Evolutionary conservation across 495 filamentous ascomycete genomes (phyloP).

Genomic region (Penicillium waksmanii): DNA sequence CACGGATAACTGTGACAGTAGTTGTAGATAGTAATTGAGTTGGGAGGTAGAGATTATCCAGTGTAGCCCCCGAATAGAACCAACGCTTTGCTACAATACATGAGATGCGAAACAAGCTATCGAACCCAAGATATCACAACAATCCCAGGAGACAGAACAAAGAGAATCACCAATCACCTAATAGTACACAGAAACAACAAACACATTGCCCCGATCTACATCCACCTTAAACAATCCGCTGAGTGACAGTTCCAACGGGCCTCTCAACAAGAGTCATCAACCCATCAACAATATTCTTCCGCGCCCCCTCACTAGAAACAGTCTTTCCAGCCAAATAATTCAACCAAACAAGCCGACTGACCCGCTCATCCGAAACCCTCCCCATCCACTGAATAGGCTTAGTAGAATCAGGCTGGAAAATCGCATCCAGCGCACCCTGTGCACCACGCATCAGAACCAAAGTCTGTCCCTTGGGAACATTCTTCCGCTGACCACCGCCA

Average conservation of each 20-base stretch:
- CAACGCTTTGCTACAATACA: conserved; percentile 5
- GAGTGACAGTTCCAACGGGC: conserved; percentile 82
- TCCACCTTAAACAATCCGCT: conserved; percentile 60
- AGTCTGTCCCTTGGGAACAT: conserved; percentile 74
- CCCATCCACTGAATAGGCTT: conserved; percentile 61
- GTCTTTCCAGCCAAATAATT: conserved; percentile 86
- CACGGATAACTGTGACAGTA: no score
- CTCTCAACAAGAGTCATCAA: conserved; percentile 86
- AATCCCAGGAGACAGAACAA: not conserved
- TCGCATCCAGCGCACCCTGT: conserved; percentile 66
- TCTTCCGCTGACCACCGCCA: conserved; percentile 64
- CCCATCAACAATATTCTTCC: conserved; percentile 83
- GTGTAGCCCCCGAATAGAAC: not conserved
- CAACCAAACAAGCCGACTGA: conserved; percentile 83
- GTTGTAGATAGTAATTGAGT: not conserved
- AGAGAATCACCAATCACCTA: not conserved
- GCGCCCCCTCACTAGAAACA: conserved; percentile 81
- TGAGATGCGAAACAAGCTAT: conserved; percentile 4
- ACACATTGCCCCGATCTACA: no score
- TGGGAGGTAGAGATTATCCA: not conserved
- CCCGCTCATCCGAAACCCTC: conserved; percentile 72
- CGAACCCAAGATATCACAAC: no score
- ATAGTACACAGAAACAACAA: no score
- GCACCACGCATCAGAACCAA: conserved; percentile 71
- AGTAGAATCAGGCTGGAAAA: conserved; percentile 59